phyloP scores from a whole-genome alignment of 805 yeast genomes.

The Peterozyma xylosa region DNA sequence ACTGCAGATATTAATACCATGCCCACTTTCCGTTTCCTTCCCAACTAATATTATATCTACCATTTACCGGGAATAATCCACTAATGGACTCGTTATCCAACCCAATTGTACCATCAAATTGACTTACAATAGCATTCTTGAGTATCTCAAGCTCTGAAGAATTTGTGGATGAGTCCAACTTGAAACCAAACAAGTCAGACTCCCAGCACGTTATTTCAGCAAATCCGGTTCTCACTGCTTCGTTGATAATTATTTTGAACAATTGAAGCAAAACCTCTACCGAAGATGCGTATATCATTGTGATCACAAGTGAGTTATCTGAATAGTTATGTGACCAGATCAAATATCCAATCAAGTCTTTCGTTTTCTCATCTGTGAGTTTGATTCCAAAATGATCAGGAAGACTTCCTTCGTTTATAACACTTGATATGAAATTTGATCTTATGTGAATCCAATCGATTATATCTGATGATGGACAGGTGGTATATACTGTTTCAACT shows the following conservation, averaged over 20 bases:
- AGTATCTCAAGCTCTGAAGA: too few species aligned
- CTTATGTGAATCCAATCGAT: constrained; percentile 37
- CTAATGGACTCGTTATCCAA: constrained; percentile 14
- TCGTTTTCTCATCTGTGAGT: constrained; percentile 14
- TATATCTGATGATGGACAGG: constrained; percentile 28
- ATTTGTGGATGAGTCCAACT: not conserved
- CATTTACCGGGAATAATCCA: constrained; percentile 12
- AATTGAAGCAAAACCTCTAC: constrained; percentile 9
- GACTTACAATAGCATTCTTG: constrained; percentile 1
- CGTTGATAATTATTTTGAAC: constrained; percentile 9
- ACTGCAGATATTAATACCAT: constrained; percentile 14
- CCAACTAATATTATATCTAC: constrained; percentile 13
- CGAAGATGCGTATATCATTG: constrained; percentile 13
- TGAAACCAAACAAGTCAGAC: constrained; percentile 15
- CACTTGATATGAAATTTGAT: constrained; percentile 14
- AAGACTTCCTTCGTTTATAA: constrained; percentile 3
- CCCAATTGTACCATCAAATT: constrained; percentile 11
- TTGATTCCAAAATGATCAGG: constrained; percentile 3
- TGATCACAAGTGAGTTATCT: constrained; percentile 9
- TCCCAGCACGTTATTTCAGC: constrained; percentile 17
- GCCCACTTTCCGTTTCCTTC: constrained; percentile 19
- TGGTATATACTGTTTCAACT: constrained; percentile 18
- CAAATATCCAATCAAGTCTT: constrained; percentile 21
- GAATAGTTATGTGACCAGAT: constrained; percentile 34
- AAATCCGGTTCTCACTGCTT: constrained; percentile 9